These are phyloP conservation scores for Sequoia sempervirens DNA, from an alignment of 75 land plant species.

Conservation along the genomic window DNA sequence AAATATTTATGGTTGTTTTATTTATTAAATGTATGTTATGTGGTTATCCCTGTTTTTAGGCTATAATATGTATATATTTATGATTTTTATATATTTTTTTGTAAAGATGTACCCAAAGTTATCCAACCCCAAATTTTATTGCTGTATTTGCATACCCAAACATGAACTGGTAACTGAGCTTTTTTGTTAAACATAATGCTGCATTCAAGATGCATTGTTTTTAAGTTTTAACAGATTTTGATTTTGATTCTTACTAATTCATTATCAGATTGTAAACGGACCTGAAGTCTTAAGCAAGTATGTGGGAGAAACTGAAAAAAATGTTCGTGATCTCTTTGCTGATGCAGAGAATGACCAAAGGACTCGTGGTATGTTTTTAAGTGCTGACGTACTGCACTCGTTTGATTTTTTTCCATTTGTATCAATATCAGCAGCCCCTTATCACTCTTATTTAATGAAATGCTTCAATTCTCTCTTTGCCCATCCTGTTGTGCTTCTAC, in stretches of 20 bases:
- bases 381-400: not conserved
- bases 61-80: no score
- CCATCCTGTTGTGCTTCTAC: not conserved
- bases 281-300: slow-evolving; percentile 98
- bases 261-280: slow-evolving; percentile 88
- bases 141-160: no score
- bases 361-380: slow-evolving; percentile 49
- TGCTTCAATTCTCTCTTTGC: not conserved
- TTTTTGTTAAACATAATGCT: not conserved
- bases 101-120: no score
- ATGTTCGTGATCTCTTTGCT: slow-evolving; percentile 97
- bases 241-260: not conserved
- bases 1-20: no score
- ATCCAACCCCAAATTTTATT: no score
- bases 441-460: not conserved
- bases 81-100: no score
- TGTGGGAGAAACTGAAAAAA: slow-evolving; percentile 99
- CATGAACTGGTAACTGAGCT: not conserved
- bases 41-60: no score
- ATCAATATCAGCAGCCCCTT: not conserved
- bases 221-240: not conserved
- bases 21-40: no score
- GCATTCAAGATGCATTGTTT: not conserved
- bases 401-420: not conserved
- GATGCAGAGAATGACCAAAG: slow-evolving; percentile 97